Evolutionary conservation across 352 stramenopile genomes (phyloP), one percentile per base, ranked within the genome.

Genomic region (Pythium rhizo-oryzae): DNA sequence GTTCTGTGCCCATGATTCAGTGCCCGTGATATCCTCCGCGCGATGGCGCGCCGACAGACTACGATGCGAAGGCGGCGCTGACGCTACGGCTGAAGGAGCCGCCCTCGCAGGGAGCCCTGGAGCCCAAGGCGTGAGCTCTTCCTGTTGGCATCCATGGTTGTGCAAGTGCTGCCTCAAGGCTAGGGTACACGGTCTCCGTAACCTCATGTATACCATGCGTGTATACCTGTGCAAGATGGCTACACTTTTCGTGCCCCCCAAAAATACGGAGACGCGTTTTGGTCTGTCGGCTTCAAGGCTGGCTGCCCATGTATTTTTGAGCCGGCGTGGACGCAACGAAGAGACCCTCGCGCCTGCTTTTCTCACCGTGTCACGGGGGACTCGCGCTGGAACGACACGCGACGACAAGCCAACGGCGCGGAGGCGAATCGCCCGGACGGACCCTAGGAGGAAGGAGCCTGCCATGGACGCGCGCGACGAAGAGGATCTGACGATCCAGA

Each of bases 401-500:
- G 18, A n/a, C 41, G 41, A 47, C 4, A 47, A 47, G 41, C 23
- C 46, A 53, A 33, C 16, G 2, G 43, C 11, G 44, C n/a, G n/a
- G n/a, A n/a, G n/a, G n/a, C n/a, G n/a, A n/a, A n/a, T n/a, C n/a
- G n/a, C n/a, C n/a, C n/a, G n/a, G n/a, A n/a, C n/a, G n/a, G n/a
- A n/a, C n/a, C n/a, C 43, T 6, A 8, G 23, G 13, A 23, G 30
- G n/a, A 24, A 24, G n/a, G n/a, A n/a, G n/a, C n/a, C 23, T 16
- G 33, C 33, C 25, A 70, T 70, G 63, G 78, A 87, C 60, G 58
- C 46, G n/a, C 71, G 82, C 41, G 80, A 89, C 46, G 82, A 91
- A 75, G 80, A 86, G 41, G 82, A 91, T 50, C 52, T 91, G 55
- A 89, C 79, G 21, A 91, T 89, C 68, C 80, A 91, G 74, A 91